Conservation (phyloP, 2,329 filamentous ascomycete genomes). For the Herpotrichia juniperi region DNA sequence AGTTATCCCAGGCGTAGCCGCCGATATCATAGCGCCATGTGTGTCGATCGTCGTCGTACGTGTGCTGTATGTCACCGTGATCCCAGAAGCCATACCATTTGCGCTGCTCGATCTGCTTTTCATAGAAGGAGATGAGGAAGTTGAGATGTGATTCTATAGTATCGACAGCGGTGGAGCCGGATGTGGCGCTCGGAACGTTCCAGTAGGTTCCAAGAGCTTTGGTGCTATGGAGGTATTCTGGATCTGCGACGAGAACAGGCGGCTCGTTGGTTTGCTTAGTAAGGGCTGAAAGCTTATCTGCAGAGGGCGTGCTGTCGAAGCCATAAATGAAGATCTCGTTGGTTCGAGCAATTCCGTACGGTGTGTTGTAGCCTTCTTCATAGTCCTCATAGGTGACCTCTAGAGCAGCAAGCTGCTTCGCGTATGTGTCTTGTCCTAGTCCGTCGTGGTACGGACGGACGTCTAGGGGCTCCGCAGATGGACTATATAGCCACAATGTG, state of each 20-base stretch:
- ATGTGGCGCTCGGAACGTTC: conserved; percentile 47
- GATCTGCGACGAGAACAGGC: conserved; percentile 57
- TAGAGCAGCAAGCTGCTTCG: conserved; percentile 64
- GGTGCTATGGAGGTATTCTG: conserved; percentile 58
- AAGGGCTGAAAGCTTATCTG: conserved; percentile 53
- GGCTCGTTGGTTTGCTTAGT: conserved; percentile 58
- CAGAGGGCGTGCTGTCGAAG: conserved; percentile 60
- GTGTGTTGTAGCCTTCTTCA: conserved; percentile 61
- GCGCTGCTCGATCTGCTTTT: conserved; percentile 61
- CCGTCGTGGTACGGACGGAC: conserved; percentile 65
- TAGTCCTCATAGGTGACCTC: conserved; percentile 70
- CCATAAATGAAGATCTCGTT: conserved; percentile 62
- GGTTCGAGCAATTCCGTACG: conserved; percentile 64
- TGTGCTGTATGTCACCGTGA: conserved; percentile 67
- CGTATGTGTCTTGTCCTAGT: conserved; percentile 61
- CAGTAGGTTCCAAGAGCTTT: conserved; percentile 63
- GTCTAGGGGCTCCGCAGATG: conserved; percentile 61
- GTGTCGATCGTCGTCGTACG: conserved; percentile 65
- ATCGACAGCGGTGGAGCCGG: conserved; percentile 37
- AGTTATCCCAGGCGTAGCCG: conserved; percentile 70
- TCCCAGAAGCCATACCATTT: conserved; percentile 70
- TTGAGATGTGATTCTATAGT: conserved; percentile 61
- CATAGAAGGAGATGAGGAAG: conserved; percentile 63
- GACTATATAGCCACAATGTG: conserved; percentile 67
- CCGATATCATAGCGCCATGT: conserved; percentile 68